Percentiles rank a stretch among this genome's conserved stretches.
Evolutionary conservation across 1,284 basidiomycete species (phyloP).

Genomic region (Mycena citricolor): DNA sequence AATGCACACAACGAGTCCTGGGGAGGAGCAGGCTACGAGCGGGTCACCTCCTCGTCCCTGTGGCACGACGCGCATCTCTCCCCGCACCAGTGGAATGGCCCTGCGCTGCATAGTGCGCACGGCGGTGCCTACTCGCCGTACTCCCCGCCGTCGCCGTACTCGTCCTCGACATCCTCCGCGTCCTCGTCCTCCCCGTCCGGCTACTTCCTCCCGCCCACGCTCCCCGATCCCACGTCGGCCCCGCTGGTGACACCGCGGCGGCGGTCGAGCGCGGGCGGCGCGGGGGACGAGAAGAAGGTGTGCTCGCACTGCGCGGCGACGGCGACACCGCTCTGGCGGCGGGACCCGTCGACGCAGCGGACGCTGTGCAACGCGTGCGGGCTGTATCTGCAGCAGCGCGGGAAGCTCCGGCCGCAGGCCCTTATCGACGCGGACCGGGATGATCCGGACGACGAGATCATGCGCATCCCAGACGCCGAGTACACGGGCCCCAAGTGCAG

Average conservation of each 20-base stretch:
- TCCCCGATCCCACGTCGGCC: background rate
- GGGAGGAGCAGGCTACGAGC: too few relatives aligned
- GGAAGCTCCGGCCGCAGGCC: constrained; percentile 21
- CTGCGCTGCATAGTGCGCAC: too few relatives aligned
- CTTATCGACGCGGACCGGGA: constrained; percentile 23
- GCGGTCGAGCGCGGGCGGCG: background rate
- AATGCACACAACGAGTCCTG: too few relatives aligned
- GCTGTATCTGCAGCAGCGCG: constrained; percentile 20
- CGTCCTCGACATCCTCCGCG: constrained; percentile 5
- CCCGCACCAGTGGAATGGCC: constrained; percentile 2
- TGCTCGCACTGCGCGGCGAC: constrained; percentile 21
- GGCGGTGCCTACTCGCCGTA: constrained; percentile 2
- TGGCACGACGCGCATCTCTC: constrained; percentile 2
- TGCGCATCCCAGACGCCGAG: constrained; percentile 13
- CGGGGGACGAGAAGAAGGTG: constrained; percentile 7
- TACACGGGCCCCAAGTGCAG: constrained; percentile 17
- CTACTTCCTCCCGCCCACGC: constrained; percentile 7
- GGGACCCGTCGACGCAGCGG: constrained; percentile 15
- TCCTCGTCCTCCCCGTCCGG: constrained; percentile 5
- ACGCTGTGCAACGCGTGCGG: constrained; percentile 23
- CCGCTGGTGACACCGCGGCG: background rate
- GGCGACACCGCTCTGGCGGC: constrained; percentile 21
- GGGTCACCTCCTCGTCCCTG: constrained; percentile 8
- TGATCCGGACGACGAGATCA: constrained; percentile 14
- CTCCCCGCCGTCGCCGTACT: constrained; percentile 12